A percentile compares a stretch with the other conserved stretches of the same genome.
These are phyloP conservation scores for Aspergillus novoparasiticus DNA, from an alignment of 2,329 filamentous ascomycete species.

Conservation along the genomic window DNA sequence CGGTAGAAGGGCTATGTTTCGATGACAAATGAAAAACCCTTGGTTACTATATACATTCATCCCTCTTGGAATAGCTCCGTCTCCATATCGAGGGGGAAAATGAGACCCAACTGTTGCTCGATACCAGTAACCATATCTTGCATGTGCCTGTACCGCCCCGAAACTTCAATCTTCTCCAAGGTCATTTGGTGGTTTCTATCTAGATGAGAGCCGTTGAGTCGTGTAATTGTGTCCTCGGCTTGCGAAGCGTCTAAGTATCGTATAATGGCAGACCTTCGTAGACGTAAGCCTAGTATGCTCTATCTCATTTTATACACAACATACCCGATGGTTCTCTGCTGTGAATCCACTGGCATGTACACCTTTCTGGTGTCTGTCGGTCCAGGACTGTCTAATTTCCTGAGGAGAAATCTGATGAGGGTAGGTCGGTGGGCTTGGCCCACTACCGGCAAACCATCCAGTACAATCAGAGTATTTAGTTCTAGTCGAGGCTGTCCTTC, in stretches of 20 bases:
- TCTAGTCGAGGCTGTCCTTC: background rate
- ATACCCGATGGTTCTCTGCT: background rate
- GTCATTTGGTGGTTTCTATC: background rate
- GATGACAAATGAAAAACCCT: background rate
- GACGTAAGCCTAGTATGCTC: background rate
- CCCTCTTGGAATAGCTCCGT: background rate
- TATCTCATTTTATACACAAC: background rate
- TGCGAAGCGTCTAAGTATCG: background rate
- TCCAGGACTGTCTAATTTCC: background rate
- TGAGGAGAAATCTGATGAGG: background rate
- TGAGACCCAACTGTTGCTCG: background rate
- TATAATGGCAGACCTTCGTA: background rate
- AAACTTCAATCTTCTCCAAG: background rate
- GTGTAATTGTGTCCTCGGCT: background rate
- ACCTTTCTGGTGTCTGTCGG: background rate
- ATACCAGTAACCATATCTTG: background rate
- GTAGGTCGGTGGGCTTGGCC: background rate
- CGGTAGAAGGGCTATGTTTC: background rate
- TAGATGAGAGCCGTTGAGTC: background rate
- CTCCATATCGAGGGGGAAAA: background rate
- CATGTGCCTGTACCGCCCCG: background rate
- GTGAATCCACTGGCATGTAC: background rate
- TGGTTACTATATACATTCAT: background rate
- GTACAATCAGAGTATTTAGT: background rate
- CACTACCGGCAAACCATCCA: background rate